A percentile compares a stretch with the other conserved stretches of the same genome.
Evolutionary conservation across 2,329 filamentous ascomycete genomes (phyloP).

Genomic region (Thielaviopsis populi): DNA sequence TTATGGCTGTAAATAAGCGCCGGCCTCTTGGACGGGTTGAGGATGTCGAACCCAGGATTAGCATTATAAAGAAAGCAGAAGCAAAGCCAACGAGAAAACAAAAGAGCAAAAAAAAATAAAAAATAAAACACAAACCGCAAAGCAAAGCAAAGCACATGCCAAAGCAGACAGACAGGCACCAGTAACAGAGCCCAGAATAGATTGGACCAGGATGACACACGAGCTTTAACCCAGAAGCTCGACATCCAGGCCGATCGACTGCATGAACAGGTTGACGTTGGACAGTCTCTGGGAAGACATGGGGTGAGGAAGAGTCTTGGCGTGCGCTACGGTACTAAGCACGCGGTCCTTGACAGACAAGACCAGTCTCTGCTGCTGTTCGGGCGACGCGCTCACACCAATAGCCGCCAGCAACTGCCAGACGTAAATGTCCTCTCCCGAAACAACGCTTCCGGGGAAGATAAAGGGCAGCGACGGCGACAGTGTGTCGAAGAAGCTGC

Average conservation of each 20-base stretch:
- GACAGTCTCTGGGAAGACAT: constrained; percentile 71
- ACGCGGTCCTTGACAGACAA: constrained; percentile 95
- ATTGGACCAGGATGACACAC: background rate
- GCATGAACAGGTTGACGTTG: constrained; percentile 97
- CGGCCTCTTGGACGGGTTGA: constrained; percentile 1
- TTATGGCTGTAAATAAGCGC: constrained; percentile 17
- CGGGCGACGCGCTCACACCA: constrained; percentile 80
- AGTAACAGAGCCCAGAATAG: background rate
- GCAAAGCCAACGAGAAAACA: background rate
- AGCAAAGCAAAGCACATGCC: background rate
- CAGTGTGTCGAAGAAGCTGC: constrained; percentile 70
- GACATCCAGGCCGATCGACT: constrained; percentile 94
- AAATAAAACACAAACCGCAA: constrained; percentile 6
- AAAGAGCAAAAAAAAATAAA: constrained; percentile 11
- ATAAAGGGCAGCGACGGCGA: constrained; percentile 72
- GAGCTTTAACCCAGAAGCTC: constrained; percentile 38
- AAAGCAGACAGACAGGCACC: no score
- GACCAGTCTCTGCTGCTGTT: constrained; percentile 89
- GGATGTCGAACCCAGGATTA: background rate
- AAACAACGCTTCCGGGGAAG: constrained; percentile 82
- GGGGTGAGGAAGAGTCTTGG: constrained; percentile 76
- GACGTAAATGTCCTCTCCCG: constrained; percentile 86
- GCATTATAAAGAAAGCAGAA: background rate
- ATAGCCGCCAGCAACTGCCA: constrained; percentile 97
- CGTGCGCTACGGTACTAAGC: constrained; percentile 80